Evolutionary conservation across 169 alveolate genomes (phyloP).

Genomic region (Eimeria tenella): DNA sequence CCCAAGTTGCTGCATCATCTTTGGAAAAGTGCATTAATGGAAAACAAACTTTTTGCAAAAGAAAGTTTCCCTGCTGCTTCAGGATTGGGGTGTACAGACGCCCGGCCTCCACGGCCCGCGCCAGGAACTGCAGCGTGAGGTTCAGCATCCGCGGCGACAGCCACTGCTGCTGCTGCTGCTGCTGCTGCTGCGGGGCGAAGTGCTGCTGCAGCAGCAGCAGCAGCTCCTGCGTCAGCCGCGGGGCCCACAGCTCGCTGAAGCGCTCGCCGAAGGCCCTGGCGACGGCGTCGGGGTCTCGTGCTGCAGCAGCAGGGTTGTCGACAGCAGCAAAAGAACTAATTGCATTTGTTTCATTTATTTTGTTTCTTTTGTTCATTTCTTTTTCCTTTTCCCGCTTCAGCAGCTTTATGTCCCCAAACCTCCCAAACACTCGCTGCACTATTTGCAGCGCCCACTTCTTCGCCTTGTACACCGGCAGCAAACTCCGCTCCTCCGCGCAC

Average conservation of each 20-base stretch:
- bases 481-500: constrained; percentile 35
- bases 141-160: constrained; percentile 64
- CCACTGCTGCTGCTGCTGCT: constrained; percentile 61
- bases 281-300: neutral
- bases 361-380: no score
- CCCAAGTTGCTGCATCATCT: constrained; percentile 68
- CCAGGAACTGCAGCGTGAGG: constrained; percentile 20
- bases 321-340: no score
- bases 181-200: no score
- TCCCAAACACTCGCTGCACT: constrained; percentile 65
- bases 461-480: constrained; percentile 71
- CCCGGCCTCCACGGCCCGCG: constrained; percentile 25
- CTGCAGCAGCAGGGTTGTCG: no score
- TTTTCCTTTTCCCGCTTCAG: constrained; percentile 9
- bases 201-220: constrained; percentile 55
- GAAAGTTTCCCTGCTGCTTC: constrained; percentile 62
- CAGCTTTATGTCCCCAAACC: constrained; percentile 68
- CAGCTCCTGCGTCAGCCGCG: constrained; percentile 67
- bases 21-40: constrained; percentile 39
- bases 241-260: constrained; percentile 34
- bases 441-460: constrained; percentile 73
- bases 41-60: constrained; percentile 30
- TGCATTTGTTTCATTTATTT: no score
- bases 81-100: constrained; percentile 32
- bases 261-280: constrained; percentile 34